Conservation (phyloP, 495 filamentous ascomycete genomes). For the Aspergillus baeticus region DNA sequence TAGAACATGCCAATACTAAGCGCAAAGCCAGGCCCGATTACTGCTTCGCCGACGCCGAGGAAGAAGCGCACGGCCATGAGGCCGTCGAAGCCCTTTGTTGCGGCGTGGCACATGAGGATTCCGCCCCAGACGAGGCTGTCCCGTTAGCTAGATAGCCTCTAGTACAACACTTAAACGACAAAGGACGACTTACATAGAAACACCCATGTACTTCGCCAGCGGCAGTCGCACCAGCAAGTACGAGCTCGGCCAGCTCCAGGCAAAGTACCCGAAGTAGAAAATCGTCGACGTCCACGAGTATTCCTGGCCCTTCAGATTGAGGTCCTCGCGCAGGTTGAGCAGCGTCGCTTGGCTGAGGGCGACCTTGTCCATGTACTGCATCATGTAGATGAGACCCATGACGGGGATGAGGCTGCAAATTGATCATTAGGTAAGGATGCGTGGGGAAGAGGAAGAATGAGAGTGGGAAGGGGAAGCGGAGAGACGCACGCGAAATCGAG, state of each 20-base stretch:
- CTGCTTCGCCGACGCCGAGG: conserved; percentile 56
- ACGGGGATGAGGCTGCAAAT: conserved; percentile 47
- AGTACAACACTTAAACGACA: background rate
- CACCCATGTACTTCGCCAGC: conserved; percentile 49
- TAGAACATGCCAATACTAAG: conserved; percentile 58
- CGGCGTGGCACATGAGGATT: conserved; percentile 40
- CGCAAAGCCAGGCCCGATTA: conserved; percentile 54
- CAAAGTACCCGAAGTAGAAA: conserved; percentile 54
- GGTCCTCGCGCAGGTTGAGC: conserved; percentile 45
- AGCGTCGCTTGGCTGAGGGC: conserved; percentile 54
- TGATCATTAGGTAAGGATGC: background rate
- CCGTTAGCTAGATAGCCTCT: background rate
- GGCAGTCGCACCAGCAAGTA: conserved; percentile 56
- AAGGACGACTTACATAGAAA: conserved; percentile 28
- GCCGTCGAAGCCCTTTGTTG: conserved; percentile 48
- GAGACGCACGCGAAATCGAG: conserved; percentile 37
- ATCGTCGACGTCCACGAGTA: conserved; percentile 50
- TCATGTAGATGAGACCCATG: conserved; percentile 44
- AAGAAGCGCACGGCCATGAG: conserved; percentile 52
- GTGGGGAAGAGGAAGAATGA: too few species aligned
- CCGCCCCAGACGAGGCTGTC: conserved; percentile 39
- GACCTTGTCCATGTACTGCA: conserved; percentile 60
- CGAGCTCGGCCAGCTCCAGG: conserved; percentile 51
- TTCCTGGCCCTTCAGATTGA: conserved; percentile 40
- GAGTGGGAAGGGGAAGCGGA: too few species aligned